A percentile compares a stretch with the other conserved stretches of the same genome.
phyloP scores from a whole-genome alignment of 805 yeast genomes.

The Clavispora asparagi region DNA sequence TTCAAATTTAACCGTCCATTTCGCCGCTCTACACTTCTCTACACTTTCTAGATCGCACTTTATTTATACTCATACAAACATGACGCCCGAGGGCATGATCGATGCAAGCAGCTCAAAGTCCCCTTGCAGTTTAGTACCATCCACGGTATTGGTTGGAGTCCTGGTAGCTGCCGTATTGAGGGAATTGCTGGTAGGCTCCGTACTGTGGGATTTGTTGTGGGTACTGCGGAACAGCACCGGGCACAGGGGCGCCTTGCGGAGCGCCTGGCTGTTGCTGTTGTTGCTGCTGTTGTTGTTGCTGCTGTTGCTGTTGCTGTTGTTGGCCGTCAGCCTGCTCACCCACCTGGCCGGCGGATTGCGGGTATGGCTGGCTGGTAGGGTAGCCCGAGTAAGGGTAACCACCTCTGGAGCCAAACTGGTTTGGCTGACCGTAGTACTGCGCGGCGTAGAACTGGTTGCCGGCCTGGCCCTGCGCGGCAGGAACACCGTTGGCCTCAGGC shows the following conservation, averaged over 20 bases:
- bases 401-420: slow-evolving; percentile 17
- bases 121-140: slow-evolving; percentile 29
- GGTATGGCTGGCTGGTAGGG: slow-evolving; percentile 16
- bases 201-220: slow-evolving; percentile 40
- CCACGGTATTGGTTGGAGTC: slow-evolving; percentile 40
- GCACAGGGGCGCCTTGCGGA: slow-evolving; percentile 4
- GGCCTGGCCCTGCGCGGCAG: slow-evolving; percentile 11
- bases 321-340: slow-evolving; percentile 10
- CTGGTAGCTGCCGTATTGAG: slow-evolving; percentile 42
- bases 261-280: slow-evolving; percentile 15
- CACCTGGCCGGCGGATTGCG: slow-evolving; percentile 10
- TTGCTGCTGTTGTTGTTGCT: slow-evolving; percentile 21
- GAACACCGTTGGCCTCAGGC: slow-evolving; percentile 8
- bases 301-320: slow-evolving; percentile 14
- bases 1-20: too few species aligned
- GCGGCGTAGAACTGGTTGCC: slow-evolving; percentile 15
- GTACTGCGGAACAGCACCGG: slow-evolving; percentile 17
- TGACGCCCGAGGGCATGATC: neutral
- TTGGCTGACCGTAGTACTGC: slow-evolving; percentile 16
- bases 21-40: neutral
- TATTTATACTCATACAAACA: slow-evolving; percentile 3
- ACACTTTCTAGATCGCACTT: neutral
- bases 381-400: slow-evolving; percentile 18
- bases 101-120: slow-evolving; percentile 5
- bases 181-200: slow-evolving; percentile 44